Percentiles rank a stretch among this genome's conserved stretches.
Conservation (phyloP, 2,329 filamentous ascomycete species). For the Fusarium devonianum region DNA sequence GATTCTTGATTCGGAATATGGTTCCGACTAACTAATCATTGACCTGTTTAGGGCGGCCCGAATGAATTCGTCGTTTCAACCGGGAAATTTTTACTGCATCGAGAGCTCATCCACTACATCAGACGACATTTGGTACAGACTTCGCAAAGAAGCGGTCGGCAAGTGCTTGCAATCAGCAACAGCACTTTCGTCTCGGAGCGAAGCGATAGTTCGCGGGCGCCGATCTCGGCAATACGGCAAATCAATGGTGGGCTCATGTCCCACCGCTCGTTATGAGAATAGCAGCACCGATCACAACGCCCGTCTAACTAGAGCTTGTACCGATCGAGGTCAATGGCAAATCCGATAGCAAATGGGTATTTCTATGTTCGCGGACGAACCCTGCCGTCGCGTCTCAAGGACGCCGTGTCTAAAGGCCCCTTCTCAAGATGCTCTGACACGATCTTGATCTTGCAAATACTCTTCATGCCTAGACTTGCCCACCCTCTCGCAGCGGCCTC, state of each 20-base stretch:
- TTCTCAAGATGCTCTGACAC: neutral
- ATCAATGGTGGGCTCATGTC: no score
- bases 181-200: no score
- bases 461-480: constrained; percentile 6
- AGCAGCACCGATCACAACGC: no score
- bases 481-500: constrained; percentile 10
- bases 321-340: no score
- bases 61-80: neutral
- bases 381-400: no score
- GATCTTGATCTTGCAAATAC: neutral
- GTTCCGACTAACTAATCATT: constrained; percentile 20
- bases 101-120: neutral
- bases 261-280: neutral
- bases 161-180: no score
- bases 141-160: no score
- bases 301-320: no score
- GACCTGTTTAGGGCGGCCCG: constrained; percentile 1
- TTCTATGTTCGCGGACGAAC: no score
- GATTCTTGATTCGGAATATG: constrained; percentile 25
- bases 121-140: neutral
- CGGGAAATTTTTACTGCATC: neutral
- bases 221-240: no score
- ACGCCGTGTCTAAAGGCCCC: neutral
- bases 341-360: neutral
- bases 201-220: no score